Base-by-base conservation (phyloP, 2,329 filamentous ascomycete genomes). In the Talaromyces sp. region DNA sequence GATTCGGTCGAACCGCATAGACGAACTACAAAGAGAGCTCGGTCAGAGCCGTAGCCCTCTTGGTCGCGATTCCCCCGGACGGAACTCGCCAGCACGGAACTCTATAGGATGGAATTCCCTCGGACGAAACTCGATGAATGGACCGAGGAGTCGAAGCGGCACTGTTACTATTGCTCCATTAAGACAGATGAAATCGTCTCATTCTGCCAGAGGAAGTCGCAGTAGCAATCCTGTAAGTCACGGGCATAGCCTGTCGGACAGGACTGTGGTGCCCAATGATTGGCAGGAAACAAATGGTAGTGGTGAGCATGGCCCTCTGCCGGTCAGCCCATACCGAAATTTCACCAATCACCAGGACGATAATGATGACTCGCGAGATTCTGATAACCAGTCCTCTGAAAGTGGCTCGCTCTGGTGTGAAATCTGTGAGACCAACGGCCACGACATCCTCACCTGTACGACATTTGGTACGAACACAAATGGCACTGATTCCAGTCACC, bases 371-470 rank as follows among this genome's bases (percentile, higher is more conserved):
- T 80, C 77, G 77, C 79, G 74, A 45, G 80, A 79, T 69, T 75
- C 75, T 3, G 78, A 80, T 59, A 72, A 71, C 37, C 74, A 67
- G 41, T 69, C 89, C 76, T 91, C 90, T 25, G 91, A 90, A 45
- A 91, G 93, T 74, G 88, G 84, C 71, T 90, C 87, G 75, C 84
- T 93, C 68, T 96, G 91, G 90, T 98, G 94, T 78, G 95, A 98
- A 79, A 95, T 98, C 68, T 98, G 94, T 80, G 93, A 97, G 80
- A 91, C 91, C 39, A 85, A 87, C 56, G 93, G 94, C 17, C 94
- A 98, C 74, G 94, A 98, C 72, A 97, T 98, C 67, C 83, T 98
- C 64, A 96, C 91, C 25, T 98, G 94, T 83, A 93, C 91, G 62
- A 95, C 97, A 89, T 94, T 91, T 47, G 64, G 64, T 13, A 41